These are phyloP conservation scores for Solanum ossicruentum DNA, from an alignment of 257 asterid species.

Conservation along the genomic window DNA sequence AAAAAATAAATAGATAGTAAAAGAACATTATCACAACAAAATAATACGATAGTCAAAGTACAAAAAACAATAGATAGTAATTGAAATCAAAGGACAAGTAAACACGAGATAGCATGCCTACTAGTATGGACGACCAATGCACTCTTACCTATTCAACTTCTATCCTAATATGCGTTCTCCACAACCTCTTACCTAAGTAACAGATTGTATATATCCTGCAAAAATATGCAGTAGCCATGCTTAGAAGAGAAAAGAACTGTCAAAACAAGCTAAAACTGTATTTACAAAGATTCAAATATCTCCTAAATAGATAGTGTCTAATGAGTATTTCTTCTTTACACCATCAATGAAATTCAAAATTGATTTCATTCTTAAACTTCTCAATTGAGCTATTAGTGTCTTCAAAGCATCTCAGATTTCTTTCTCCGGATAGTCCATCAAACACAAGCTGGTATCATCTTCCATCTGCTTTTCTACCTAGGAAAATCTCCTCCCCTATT, in stretches of 20 bases:
- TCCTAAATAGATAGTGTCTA: background rate
- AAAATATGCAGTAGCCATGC: background rate
- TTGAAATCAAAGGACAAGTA: background rate
- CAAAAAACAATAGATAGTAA: background rate
- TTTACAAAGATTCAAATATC: background rate
- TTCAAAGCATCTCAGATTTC: background rate
- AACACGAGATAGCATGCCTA: background rate
- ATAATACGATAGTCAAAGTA: background rate
- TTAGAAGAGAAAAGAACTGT: background rate
- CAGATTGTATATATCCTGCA: background rate
- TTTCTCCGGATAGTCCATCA: background rate
- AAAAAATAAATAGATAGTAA: background rate
- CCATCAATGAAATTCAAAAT: background rate
- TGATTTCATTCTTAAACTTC: background rate
- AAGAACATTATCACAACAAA: background rate
- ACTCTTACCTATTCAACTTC: background rate
- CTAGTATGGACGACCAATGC: background rate
- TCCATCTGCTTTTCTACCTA: background rate
- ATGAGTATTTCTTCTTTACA: background rate
- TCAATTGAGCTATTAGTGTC: background rate
- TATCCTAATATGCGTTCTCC: background rate
- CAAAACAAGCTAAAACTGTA: background rate
- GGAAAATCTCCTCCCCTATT: background rate
- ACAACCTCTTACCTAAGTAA: background rate
- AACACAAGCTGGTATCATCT: background rate